Percentiles rank a stretch among this genome's conserved stretches.
These are phyloP conservation scores for Nicotiana benthamiana DNA, from an alignment of 257 asterid species.

Conservation along the genomic window DNA sequence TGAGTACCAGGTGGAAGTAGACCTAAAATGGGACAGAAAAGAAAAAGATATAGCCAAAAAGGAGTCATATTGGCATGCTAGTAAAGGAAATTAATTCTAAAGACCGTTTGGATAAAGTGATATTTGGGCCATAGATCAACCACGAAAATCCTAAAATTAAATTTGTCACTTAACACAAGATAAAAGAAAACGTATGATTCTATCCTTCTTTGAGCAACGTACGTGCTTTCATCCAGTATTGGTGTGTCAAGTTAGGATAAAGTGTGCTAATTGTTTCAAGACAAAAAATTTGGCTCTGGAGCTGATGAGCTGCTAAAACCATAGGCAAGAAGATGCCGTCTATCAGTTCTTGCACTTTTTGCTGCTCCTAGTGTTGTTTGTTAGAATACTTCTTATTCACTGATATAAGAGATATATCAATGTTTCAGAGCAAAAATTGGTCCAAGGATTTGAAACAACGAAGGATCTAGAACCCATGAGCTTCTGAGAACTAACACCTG, in stretches of 20 bases:
- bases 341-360: too few species aligned
- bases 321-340: too few species aligned
- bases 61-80: neutral
- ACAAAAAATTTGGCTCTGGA: neutral
- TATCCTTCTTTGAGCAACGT: neutral
- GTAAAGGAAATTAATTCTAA: neutral
- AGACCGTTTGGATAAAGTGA: neutral
- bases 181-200: neutral
- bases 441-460: neutral
- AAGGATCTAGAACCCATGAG: neutral
- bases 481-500: neutral
- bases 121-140: neutral
- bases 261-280: neutral
- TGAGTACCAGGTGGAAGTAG: constrained; percentile 98
- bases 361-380: neutral
- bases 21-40: constrained; percentile 35
- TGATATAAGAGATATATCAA: neutral
- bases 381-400: neutral
- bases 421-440: neutral
- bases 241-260: neutral
- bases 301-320: neutral
- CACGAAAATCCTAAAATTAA: neutral
- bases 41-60: neutral
- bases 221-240: neutral
- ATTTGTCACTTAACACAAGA: neutral